These are phyloP conservation scores for Fusarium sp. DNA, from an alignment of 2,329 filamentous ascomycete species.

Conservation along the genomic window DNA sequence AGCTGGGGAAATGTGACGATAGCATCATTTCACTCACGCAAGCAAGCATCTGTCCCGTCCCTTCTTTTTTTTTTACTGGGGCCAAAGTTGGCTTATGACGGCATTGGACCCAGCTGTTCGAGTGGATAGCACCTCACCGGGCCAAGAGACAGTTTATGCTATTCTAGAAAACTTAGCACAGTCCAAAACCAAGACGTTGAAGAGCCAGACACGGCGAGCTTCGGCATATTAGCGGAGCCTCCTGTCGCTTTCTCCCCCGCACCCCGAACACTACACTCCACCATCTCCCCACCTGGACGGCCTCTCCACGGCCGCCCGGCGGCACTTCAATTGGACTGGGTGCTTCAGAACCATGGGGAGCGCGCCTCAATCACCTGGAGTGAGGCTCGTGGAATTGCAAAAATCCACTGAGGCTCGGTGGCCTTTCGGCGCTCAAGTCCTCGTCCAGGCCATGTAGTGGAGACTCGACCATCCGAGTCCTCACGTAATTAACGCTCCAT, in stretches of 20 bases:
- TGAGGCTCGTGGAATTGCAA: conserved; percentile 23
- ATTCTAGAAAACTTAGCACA: too few species aligned
- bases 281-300: conserved; percentile 37
- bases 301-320: conserved; percentile 38
- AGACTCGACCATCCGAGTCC: conserved; percentile 7
- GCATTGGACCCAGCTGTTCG: conserved; percentile 15
- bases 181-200: conserved; percentile 25
- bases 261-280: conserved; percentile 39
- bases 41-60: too few species aligned
- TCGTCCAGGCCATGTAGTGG: conserved; percentile 4
- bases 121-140: conserved; percentile 14
- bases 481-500: conserved; percentile 30
- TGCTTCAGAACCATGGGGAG: conserved; percentile 30
- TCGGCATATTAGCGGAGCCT: conserved; percentile 48
- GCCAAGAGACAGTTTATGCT: background rate
- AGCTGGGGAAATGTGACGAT: conserved; percentile 14
- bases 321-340: conserved; percentile 32
- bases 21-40: conserved; percentile 17
- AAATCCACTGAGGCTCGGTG: conserved; percentile 35
- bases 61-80: conserved; percentile 13
- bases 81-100: conserved; percentile 32
- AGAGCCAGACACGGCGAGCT: conserved; percentile 30
- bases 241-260: conserved; percentile 40
- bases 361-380: conserved; percentile 27
- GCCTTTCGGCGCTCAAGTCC: conserved; percentile 26